Conservation (phyloP, 208 protist genomes). For the Leishmania lainsoni region DNA sequence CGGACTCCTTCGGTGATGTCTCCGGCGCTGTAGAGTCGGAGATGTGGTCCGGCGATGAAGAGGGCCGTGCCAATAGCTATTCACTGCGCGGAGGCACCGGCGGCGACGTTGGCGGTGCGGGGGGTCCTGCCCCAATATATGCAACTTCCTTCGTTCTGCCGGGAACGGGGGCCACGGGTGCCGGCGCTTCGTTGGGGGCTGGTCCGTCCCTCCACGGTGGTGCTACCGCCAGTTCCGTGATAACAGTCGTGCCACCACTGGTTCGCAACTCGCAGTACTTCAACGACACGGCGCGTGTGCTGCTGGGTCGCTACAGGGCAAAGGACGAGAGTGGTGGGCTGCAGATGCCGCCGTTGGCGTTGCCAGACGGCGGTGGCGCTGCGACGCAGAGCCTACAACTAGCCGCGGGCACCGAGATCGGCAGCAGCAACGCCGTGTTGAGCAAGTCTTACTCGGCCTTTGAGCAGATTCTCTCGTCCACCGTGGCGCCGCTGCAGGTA, state of each 20-base stretch:
- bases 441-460: conserved; percentile 37
- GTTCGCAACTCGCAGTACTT: conserved; percentile 24
- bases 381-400: background rate
- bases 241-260: conserved; percentile 3
- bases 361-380: background rate
- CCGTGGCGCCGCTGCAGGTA: conserved; percentile 34
- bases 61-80: conserved; percentile 16
- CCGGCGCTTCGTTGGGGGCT: background rate
- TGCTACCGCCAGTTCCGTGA: background rate
- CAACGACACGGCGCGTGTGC: conserved; percentile 42
- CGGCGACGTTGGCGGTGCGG: conserved; percentile 5
- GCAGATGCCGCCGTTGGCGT: background rate
- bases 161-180: background rate
- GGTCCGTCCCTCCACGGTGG: background rate
- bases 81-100: background rate
- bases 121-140: background rate
- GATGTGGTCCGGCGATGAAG: conserved; percentile 28
- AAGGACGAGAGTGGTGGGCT: conserved; percentile 8
- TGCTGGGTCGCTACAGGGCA: conserved; percentile 38
- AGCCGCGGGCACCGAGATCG: background rate
- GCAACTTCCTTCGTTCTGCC: background rate
- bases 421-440: background rate
- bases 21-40: conserved; percentile 10
- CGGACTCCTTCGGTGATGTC: background rate
- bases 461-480: conserved; percentile 49